These are phyloP conservation scores for Mycena sanguinolenta DNA, from an alignment of 768 basidiomycete genomes.

Conservation along the genomic window DNA sequence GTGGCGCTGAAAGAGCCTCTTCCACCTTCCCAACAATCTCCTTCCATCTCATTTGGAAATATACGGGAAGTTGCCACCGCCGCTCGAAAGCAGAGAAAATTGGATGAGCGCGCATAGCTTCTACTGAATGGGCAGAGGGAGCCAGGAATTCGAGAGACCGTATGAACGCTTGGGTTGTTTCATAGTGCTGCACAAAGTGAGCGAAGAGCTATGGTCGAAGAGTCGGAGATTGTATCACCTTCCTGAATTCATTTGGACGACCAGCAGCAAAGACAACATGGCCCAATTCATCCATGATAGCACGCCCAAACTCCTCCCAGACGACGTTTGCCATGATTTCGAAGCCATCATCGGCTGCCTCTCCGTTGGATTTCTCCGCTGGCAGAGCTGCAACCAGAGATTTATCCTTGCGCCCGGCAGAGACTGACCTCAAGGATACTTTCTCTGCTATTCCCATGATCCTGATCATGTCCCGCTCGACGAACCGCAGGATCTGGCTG, in stretches of 20 bases:
- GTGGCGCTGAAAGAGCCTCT: conserved; percentile 62
- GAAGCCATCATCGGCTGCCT: conserved; percentile 62
- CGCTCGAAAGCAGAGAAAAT: conserved; percentile 80
- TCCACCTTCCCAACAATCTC: conserved; percentile 88
- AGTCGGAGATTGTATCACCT: conserved; percentile 60
- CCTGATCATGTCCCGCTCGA: conserved; percentile 78
- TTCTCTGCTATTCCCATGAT: conserved; percentile 86
- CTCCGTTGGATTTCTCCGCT: conserved; percentile 5
- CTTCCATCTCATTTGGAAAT: conserved; percentile 98
- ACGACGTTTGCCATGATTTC: conserved; percentile 90
- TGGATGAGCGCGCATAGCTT: conserved; percentile 79
- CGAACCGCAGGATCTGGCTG: conserved; percentile 84
- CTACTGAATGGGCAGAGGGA: conserved; percentile 78
- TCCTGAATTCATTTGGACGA: conserved; percentile 89
- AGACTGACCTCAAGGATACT: conserved; percentile 63
- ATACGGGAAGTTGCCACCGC: conserved; percentile 96
- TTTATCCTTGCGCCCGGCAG: conserved; percentile 38
- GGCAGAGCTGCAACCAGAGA: conserved; percentile 7
- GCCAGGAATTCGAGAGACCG: conserved; percentile 85
- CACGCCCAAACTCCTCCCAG: conserved; percentile 86
- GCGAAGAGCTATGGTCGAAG: neutral
- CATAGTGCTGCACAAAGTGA: conserved; percentile 74
- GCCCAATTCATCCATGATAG: conserved; percentile 90
- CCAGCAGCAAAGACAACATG: conserved; percentile 90
- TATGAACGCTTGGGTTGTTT: conserved; percentile 86